These are phyloP conservation scores for Paxillus rubicundulus DNA, from an alignment of 768 basidiomycete species.

Conservation along the genomic window DNA sequence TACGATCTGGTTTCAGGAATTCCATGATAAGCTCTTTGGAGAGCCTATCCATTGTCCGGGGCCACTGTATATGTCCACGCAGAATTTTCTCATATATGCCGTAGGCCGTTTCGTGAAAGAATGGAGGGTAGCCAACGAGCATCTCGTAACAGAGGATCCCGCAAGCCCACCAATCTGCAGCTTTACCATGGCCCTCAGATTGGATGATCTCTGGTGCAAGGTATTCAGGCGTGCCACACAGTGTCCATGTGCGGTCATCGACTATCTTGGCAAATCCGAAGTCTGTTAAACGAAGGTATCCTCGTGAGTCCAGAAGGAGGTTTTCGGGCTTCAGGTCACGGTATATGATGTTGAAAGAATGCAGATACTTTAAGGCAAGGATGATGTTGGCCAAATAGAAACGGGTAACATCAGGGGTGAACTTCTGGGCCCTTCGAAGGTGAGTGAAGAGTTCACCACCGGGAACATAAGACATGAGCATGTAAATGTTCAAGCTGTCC, in stretches of 20 bases:
- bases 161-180: constrained; percentile 99
- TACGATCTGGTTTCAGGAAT: constrained; percentile 89
- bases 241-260: constrained; percentile 95
- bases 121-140: constrained; percentile 98
- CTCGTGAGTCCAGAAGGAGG: constrained; percentile 88
- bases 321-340: constrained; percentile 99
- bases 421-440: constrained; percentile 88
- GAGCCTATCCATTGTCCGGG: constrained; percentile 83
- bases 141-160: constrained; percentile 98
- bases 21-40: constrained; percentile 86
- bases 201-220: constrained; percentile 98
- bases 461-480: constrained; percentile 94
- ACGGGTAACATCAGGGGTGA: constrained; percentile 95
- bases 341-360: constrained; percentile 96
- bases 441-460: constrained; percentile 98
- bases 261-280: constrained; percentile 99
- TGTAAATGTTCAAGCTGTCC: constrained; percentile 95
- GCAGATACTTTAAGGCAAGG: constrained; percentile 91
- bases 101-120: constrained; percentile 97
- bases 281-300: constrained; percentile 93
- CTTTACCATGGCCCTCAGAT: constrained; percentile 96
- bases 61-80: constrained; percentile 84
- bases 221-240: constrained; percentile 96
- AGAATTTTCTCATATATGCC: constrained; percentile 99
- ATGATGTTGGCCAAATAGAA: constrained; percentile 97